A percentile compares a stretch with the other conserved stretches of the same genome.
These are phyloP conservation scores for Clavaria fumosa DNA, from an alignment of 768 basidiomycete species.

Conservation along the genomic window DNA sequence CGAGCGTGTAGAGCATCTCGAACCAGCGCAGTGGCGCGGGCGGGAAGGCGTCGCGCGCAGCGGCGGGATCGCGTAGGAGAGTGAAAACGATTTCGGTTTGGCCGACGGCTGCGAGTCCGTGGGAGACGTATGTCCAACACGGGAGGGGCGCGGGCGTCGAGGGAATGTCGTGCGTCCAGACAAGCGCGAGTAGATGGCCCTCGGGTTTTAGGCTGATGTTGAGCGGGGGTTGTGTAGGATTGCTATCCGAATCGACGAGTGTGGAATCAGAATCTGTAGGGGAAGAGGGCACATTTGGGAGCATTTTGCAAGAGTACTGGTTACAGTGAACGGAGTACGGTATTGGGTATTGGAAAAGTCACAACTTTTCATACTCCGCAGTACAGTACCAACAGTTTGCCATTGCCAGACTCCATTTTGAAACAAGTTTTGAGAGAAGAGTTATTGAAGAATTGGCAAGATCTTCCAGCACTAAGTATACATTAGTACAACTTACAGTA, in stretches of 20 bases:
- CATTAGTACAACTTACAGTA: too few relatives aligned
- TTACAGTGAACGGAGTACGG: too few relatives aligned
- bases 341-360: too few relatives aligned
- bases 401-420: too few relatives aligned
- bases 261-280: not conserved
- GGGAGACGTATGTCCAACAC: not conserved
- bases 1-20: not conserved
- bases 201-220: not conserved
- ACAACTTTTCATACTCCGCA: too few relatives aligned
- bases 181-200: not conserved
- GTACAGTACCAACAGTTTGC: too few relatives aligned
- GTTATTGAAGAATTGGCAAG: too few relatives aligned
- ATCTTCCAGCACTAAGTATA: too few relatives aligned
- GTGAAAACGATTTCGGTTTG: not conserved
- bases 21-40: not conserved
- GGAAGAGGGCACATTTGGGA: too few relatives aligned
- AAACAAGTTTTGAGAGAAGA: too few relatives aligned
- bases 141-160: not conserved
- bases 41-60: not conserved
- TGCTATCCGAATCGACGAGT: not conserved
- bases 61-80: not conserved
- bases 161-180: not conserved
- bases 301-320: too few relatives aligned
- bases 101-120: not conserved
- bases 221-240: not conserved